Evolutionary conservation across 306 rosid genomes (phyloP).

Genomic region (Vigna nakashimae): DNA sequence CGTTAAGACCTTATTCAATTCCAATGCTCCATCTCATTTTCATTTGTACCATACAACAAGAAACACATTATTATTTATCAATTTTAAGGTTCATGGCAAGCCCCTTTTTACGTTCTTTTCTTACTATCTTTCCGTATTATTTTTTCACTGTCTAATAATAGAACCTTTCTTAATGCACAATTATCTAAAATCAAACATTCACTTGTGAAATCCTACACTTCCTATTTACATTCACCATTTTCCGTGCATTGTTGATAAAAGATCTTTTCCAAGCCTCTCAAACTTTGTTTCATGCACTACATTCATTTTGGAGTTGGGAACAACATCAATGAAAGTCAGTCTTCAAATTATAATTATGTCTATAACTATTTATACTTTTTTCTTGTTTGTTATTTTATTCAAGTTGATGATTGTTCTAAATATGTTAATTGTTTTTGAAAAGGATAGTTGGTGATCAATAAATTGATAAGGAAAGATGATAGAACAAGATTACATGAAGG

Average conservation of each 20-base stretch:
- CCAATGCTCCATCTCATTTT: not conserved
- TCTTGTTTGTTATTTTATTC: not conserved
- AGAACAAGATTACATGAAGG: slow-evolving; percentile 8
- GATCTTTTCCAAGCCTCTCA: slow-evolving; percentile 6
- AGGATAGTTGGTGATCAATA: slow-evolving; percentile 19
- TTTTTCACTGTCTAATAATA: slow-evolving; percentile 35
- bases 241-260: not conserved
- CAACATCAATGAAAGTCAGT: slow-evolving; percentile 11
- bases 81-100: slow-evolving; percentile 49
- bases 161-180: slow-evolving; percentile 14
- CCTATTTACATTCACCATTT: slow-evolving; percentile 17
- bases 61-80: not conserved
- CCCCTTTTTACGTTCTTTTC: slow-evolving; percentile 25
- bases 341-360: slow-evolving; percentile 3
- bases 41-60: not conserved
- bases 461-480: slow-evolving; percentile 39
- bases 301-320: not conserved
- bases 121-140: slow-evolving; percentile 16
- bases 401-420: not conserved
- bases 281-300: slow-evolving; percentile 18
- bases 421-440: slow-evolving; percentile 3
- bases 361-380: not conserved
- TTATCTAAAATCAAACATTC: slow-evolving; percentile 16
- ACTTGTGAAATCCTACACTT: not conserved
- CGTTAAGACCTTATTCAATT: slow-evolving; percentile 23